These are phyloP conservation scores for Ceratorhiza oryzae-sativae DNA, from an alignment of 1,284 basidiomycete species.

Conservation along the genomic window DNA sequence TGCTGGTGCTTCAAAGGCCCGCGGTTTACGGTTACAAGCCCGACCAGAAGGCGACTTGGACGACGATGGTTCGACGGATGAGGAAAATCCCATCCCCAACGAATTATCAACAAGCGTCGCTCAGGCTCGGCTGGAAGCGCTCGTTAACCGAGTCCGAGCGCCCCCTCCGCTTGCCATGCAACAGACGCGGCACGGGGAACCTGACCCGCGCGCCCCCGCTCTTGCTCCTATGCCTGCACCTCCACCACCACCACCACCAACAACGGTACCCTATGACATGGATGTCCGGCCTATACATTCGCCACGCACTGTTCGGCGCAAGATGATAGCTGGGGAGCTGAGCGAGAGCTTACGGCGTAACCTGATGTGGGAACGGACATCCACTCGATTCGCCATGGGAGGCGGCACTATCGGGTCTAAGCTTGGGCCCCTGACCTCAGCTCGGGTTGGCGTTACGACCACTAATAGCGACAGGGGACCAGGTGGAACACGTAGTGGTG, in stretches of 20 bases:
- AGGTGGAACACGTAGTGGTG: conserved; percentile 23
- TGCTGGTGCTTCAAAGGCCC: conserved; percentile 22
- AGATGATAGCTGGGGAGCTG: conserved; percentile 85
- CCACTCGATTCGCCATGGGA: conserved; percentile 42
- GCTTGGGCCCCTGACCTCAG: conserved; percentile 27
- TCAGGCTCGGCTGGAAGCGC: conserved; percentile 42
- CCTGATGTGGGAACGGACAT: conserved; percentile 80
- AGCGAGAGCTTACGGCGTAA: conserved; percentile 84
- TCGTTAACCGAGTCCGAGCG: conserved; percentile 38
- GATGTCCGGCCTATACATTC: conserved; percentile 58
- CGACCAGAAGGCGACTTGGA: conserved; percentile 70
- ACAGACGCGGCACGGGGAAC: conserved; percentile 23
- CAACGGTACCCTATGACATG: conserved; percentile 33
- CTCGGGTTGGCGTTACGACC: conserved; percentile 60
- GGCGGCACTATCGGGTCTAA: conserved; percentile 23
- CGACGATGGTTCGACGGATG: conserved; percentile 61
- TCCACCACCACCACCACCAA: conserved; percentile 13
- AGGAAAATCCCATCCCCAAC: conserved; percentile 48
- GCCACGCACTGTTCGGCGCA: conserved; percentile 81
- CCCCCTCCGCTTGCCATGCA: conserved; percentile 32
- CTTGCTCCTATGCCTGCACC: conserved; percentile 25
- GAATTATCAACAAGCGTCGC: conserved; percentile 43
- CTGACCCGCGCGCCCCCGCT: conserved; percentile 7
- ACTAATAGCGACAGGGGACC: conserved; percentile 46
- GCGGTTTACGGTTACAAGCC: conserved; percentile 57